These are phyloP conservation scores for Cucumis hystrix DNA, from an alignment of 306 rosid species.

Conservation along the genomic window DNA sequence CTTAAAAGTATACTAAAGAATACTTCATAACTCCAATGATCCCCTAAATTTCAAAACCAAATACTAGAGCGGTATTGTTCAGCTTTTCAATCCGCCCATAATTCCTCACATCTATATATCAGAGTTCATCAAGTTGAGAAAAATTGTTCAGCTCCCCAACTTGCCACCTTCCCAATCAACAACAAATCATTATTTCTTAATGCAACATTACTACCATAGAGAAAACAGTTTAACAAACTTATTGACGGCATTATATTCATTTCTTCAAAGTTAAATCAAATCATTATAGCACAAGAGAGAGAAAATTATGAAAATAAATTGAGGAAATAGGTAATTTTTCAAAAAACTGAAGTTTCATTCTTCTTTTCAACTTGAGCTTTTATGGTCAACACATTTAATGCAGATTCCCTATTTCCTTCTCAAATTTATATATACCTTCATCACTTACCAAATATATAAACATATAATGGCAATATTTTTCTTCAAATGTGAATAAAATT, in stretches of 20 bases:
- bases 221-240: not conserved
- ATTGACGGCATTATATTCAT: not conserved
- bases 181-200: not conserved
- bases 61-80: too few species aligned
- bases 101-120: too few species aligned
- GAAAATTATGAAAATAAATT: too few species aligned
- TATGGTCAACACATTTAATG: not conserved
- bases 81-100: too few species aligned
- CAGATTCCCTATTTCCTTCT: not conserved
- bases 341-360: not conserved
- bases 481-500: not conserved
- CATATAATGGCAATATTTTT: not conserved
- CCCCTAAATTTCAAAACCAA: too few species aligned
- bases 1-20: too few species aligned
- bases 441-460: not conserved
- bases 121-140: too few species aligned
- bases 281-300: too few species aligned
- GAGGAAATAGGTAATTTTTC: not conserved
- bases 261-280: not conserved
- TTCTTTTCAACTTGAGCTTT: not conserved
- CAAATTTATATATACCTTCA: not conserved
- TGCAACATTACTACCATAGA: not conserved
- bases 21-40: too few species aligned
- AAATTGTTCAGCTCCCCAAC: slow-evolving; percentile 53
- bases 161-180: slow-evolving; percentile 52